Percentiles rank a stretch among this genome's conserved stretches.
Conservation (phyloP, 345 rosid genomes). For the Arabis hirsuta region DNA sequence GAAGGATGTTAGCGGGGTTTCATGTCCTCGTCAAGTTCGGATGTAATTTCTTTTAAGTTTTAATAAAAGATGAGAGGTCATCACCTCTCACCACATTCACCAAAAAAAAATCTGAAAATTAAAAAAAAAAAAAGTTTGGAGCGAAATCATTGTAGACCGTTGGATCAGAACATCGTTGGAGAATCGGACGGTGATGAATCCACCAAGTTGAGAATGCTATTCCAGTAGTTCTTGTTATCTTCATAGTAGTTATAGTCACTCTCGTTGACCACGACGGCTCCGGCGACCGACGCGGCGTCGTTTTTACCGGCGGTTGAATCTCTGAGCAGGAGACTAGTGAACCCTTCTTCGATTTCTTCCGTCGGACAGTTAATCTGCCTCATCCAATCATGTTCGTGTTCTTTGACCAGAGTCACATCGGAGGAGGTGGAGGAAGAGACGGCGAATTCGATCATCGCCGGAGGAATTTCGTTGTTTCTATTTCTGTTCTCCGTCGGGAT, state of each 20-base stretch:
- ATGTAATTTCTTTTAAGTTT: too few relatives aligned
- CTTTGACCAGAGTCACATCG: constrained; percentile 55
- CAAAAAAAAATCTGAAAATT: too few relatives aligned
- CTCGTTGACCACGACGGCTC: constrained; percentile 18
- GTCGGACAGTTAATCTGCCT: constrained; percentile 36
- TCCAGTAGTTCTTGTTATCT: constrained; percentile 96
- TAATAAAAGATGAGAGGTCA: too few relatives aligned
- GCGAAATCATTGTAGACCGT: constrained; percentile 23
- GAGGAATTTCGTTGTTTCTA: constrained; percentile 40
- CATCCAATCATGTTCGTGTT: constrained; percentile 68
- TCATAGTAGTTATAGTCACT: constrained; percentile 60
- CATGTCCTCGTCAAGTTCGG: too few relatives aligned
- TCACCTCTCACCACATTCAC: too few relatives aligned
- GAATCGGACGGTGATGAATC: constrained; percentile 84
- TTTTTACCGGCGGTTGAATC: constrained; percentile 54
- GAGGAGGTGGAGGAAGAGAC: constrained; percentile 59
- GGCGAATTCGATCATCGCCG: constrained; percentile 55
- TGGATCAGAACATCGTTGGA: constrained; percentile 56
- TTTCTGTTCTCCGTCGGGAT: constrained; percentile 28
- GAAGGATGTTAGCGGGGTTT: too few relatives aligned
- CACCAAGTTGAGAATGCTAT: constrained; percentile 88
- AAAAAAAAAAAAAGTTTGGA: not conserved
- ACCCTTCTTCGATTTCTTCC: constrained; percentile 65
- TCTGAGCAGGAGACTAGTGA: constrained; percentile 70
- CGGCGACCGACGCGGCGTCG: not conserved